Evolutionary conservation across 2,329 filamentous ascomycete genomes (phyloP), one percentile per base, ranked within the genome.

Genomic region (Exophiala mesophila): DNA sequence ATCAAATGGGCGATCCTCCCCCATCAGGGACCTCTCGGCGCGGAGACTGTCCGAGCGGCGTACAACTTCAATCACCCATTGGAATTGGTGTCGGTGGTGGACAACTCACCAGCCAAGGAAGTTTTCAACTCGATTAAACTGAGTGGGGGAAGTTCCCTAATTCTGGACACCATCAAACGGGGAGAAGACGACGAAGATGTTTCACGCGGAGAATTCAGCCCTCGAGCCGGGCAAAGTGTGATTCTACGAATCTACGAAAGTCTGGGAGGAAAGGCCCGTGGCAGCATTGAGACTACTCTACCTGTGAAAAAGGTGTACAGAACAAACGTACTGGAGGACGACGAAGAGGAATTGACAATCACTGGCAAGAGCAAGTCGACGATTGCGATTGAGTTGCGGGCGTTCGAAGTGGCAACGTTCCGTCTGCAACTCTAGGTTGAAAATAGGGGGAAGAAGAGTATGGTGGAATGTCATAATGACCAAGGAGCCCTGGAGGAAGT

Each of bases 1-100:
- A 94, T 96, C 55, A 82, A 85, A 49, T 97, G 90, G 77, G 89
- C 87, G 16, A 88, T 97, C 54, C 72, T 96, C 54, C 90, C 90
- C 2, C 90, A 97, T 63, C 62, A 74, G 17, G 89, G 88, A 2
- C 64, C 73, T 1, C 73, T 97, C 3, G 79, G 83, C 33, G 70
- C 81, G 26, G 72, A 75, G 13, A 95, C 88, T 1, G 78, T 97
- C 32, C 81, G 83, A 45, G 85, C 88, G 9, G 90, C 85, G 0
- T 89, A 84, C 62, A 85, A 90, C 54, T 94, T 97, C 73, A 96
- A 97, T 66, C 86, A 83, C 53, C 88, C 88, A 0, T 67, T 94
- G 50, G 45, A 55, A 9, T 38, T 63, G 3, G 64, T 70, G 44
- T 52, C 52, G 9, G 12, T 51, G 30, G 44, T 51, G 5, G 45